Percentiles rank a stretch among this genome's conserved stretches.
Evolutionary conservation across 2,329 filamentous ascomycete species (phyloP).

Genomic region (Arthrobotrys pseudoclavata): DNA sequence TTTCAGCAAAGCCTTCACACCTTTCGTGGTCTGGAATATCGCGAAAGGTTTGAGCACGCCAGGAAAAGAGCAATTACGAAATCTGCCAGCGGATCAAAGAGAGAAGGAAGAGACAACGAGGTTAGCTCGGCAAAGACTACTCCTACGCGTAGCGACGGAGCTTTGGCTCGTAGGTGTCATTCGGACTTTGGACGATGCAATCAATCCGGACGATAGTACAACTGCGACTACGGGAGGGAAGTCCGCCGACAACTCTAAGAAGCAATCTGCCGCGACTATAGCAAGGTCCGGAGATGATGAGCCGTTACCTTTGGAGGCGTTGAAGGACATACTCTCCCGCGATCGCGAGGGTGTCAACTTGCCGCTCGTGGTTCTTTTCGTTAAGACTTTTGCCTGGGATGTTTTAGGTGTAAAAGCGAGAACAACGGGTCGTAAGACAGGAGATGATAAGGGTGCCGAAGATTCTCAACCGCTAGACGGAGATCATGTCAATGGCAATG

Average conservation of each 20-base stretch:
- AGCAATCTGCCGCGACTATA: conserved; percentile 71
- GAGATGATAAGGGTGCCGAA: conserved; percentile 74
- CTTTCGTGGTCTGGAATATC: conserved; percentile 63
- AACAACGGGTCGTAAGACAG: conserved; percentile 85
- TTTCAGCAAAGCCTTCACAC: conserved; percentile 63
- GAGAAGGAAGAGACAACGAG: conserved; percentile 98
- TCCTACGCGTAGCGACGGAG: conserved; percentile 92
- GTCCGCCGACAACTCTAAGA: conserved; percentile 56
- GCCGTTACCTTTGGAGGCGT: conserved; percentile 94
- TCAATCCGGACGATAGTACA: conserved; percentile 74
- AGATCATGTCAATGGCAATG: conserved; percentile 63
- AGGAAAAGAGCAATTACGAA: conserved; percentile 74
- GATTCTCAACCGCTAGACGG: conserved; percentile 65
- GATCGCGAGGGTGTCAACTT: conserved; percentile 93
- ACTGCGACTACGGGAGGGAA: conserved; percentile 60
- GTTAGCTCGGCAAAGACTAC: conserved; percentile 83
- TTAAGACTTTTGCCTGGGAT: conserved; percentile 97
- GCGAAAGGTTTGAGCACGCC: conserved; percentile 63
- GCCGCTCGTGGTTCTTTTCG: conserved; percentile 91
- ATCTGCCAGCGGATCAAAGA: conserved; percentile 81
- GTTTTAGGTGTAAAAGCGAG: conserved; percentile 83
- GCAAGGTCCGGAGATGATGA: conserved; percentile 81
- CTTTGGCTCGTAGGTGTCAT: conserved; percentile 93
- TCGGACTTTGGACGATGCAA: conserved; percentile 80
- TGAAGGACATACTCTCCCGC: conserved; percentile 94